phyloP scores from a whole-genome alignment of 2,329 filamentous ascomycete genomes.

The Biscogniauxia sp. region DNA sequence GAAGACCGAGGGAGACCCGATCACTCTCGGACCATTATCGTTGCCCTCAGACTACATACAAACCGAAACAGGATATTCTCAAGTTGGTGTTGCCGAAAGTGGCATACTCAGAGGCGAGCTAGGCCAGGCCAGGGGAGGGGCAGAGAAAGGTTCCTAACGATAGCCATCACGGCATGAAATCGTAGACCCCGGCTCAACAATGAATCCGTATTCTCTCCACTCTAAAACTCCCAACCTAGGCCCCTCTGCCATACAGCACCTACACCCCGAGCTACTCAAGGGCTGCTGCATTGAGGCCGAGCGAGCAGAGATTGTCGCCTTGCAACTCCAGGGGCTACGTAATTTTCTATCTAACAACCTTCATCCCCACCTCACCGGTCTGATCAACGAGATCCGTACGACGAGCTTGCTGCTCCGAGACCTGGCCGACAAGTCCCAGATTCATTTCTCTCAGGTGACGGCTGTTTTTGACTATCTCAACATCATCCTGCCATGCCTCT shows the following conservation, averaged over 20 bases:
- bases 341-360: conserved; percentile 42
- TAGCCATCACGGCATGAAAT: background rate
- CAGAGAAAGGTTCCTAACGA: background rate
- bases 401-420: conserved; percentile 49
- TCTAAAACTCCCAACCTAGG: conserved; percentile 15
- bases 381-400: conserved; percentile 47
- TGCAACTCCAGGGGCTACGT: conserved; percentile 49
- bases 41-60: conserved; percentile 2
- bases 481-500: conserved; percentile 55
- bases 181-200: conserved; percentile 7
- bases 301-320: conserved; percentile 46
- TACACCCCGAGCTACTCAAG: conserved; percentile 40
- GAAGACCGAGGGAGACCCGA: background rate
- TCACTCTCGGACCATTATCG: background rate
- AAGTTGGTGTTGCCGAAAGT: background rate
- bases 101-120: background rate
- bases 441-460: conserved; percentile 49
- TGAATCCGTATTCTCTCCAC: conserved; percentile 23
- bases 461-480: conserved; percentile 55
- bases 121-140: background rate
- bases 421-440: conserved; percentile 52
- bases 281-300: conserved; percentile 56
- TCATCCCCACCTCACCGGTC: conserved; percentile 45
- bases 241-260: conserved; percentile 18
- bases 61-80: conserved; percentile 1